Conservation (phyloP, 305 asterid genomes). For the Plantago coronopus region DNA sequence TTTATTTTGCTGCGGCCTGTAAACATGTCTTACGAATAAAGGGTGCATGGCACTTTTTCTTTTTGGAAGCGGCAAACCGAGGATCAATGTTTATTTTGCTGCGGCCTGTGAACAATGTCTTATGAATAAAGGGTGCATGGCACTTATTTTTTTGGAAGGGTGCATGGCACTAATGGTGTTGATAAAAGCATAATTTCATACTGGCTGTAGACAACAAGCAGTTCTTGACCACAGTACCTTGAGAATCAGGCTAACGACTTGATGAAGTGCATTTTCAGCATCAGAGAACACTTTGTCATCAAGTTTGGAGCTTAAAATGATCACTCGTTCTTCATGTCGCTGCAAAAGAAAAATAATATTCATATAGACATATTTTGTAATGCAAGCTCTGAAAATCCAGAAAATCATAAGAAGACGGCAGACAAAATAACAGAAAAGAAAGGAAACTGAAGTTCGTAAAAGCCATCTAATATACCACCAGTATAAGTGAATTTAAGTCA, state of each 20-base stretch:
- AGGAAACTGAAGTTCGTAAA: background rate
- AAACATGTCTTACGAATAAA: background rate
- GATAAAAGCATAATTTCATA: background rate
- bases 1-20: no score
- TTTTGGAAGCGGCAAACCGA: no score
- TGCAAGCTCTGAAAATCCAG: slow-evolving; percentile 7
- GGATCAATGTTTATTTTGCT: no score
- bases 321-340: slow-evolving; percentile 91
- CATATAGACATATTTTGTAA: slow-evolving; percentile 6
- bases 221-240: slow-evolving; percentile 41
- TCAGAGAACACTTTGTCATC: slow-evolving; percentile 58
- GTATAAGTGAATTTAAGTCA: slow-evolving; percentile 21
- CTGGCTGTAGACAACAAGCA: background rate
- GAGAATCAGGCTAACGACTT: slow-evolving; percentile 70
- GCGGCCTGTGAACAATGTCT: background rate
- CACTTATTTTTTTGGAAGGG: no score
- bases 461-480: slow-evolving; percentile 7
- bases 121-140: background rate
- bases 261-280: slow-evolving; percentile 94
- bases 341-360: slow-evolving; percentile 34
- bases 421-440: slow-evolving; percentile 4
- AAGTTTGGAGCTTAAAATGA: slow-evolving; percentile 84
- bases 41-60: no score
- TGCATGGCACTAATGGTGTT: background rate
- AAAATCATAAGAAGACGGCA: slow-evolving; percentile 5